These are phyloP conservation scores for Choiromyces venosus DNA, from an alignment of 495 filamentous ascomycete species.

Conservation along the genomic window DNA sequence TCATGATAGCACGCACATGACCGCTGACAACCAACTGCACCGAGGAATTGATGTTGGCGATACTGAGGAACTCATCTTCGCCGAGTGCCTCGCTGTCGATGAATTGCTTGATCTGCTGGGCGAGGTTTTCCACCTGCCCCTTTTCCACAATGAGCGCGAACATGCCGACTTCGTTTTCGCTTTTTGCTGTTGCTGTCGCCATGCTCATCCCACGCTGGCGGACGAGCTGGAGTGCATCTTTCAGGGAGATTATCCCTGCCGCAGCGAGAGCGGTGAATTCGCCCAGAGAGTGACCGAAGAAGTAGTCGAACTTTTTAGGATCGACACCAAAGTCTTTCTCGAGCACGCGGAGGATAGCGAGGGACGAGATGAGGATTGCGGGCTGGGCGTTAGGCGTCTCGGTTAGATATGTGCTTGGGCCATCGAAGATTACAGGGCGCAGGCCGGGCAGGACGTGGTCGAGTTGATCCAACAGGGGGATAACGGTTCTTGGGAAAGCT, in stretches of 20 bases:
- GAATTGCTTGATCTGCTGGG: conserved; percentile 73
- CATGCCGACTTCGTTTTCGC: conserved; percentile 81
- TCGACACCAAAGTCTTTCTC: conserved; percentile 65
- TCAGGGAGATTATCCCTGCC: conserved; percentile 67
- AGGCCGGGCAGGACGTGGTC: conserved; percentile 60
- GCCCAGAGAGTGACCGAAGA: conserved; percentile 88
- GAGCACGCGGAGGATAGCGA: conserved; percentile 83
- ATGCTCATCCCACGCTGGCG: conserved; percentile 76
- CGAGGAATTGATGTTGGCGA: conserved; percentile 92
- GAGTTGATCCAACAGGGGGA: conserved; percentile 71
- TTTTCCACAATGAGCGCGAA: conserved; percentile 84
- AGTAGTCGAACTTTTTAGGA: conserved; percentile 61
- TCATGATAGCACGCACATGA: conserved; percentile 75
- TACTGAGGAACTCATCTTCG: conserved; percentile 74
- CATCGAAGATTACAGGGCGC: conserved; percentile 70
- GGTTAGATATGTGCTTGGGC: conserved; percentile 68
- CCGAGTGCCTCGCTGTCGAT: conserved; percentile 59
- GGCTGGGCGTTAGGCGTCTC: conserved; percentile 85
- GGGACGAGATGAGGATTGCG: conserved; percentile 88
- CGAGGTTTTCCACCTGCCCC: conserved; percentile 60
- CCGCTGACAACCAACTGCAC: conserved; percentile 95
- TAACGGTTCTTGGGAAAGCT: conserved; percentile 70
- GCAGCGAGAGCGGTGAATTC: conserved; percentile 90
- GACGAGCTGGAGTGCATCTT: conserved; percentile 72
- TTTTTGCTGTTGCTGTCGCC: conserved; percentile 64